Base-by-base conservation (phyloP, 2,329 filamentous ascomycete genomes). In the Aspergillus pseudotamarii region DNA sequence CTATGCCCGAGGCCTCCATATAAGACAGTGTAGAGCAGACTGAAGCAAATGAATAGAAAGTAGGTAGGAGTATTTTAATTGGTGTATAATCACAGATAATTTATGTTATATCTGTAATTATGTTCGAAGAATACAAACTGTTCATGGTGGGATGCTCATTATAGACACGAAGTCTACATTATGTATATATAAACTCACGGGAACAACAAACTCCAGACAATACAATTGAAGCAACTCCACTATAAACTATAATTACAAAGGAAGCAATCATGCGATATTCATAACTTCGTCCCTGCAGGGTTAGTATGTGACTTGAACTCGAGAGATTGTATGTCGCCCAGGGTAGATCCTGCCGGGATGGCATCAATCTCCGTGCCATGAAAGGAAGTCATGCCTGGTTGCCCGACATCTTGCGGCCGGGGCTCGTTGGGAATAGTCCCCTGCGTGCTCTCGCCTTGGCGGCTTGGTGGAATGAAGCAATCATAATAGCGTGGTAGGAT, bases 401-500 rank as follows among this genome's bases (percentile, higher is more conserved):
- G 28, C 19, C 2, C 36, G 34, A 58, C 10, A 23, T 41, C 56
- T 21, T 62, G 41, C 4, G n/a, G 30, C 19, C 53, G 51, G 4
- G 56, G 30, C 56, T 62, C 45, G 4, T 58, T 58, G 1, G 56
- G 34, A 6, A 48, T 30, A 14, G 48, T 62, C 14, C 9, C 38
- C 26, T 62, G 46, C 5, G 21, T 53, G 9, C 84, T 84, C 59
- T 87, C 84, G 9, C 73, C 73, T 0, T 79, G 75, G 1, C 85
- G 79, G 3, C 77, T 68, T 0, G 77, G 68, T 0, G 85, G 85
- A 38, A 88, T 81, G 38, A 88, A 80, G 4, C 81, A 73, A 66
- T 85, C 79, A 66, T 83, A 86, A 74, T 85, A 88, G 11, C 83
- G 78, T 3, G 86, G 86, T 34, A 85, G 71, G 6, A 86, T 74